Evolutionary conservation across 1,139 yeast genomes (phyloP).

Genomic region (Meyerozyma smithsonii): DNA sequence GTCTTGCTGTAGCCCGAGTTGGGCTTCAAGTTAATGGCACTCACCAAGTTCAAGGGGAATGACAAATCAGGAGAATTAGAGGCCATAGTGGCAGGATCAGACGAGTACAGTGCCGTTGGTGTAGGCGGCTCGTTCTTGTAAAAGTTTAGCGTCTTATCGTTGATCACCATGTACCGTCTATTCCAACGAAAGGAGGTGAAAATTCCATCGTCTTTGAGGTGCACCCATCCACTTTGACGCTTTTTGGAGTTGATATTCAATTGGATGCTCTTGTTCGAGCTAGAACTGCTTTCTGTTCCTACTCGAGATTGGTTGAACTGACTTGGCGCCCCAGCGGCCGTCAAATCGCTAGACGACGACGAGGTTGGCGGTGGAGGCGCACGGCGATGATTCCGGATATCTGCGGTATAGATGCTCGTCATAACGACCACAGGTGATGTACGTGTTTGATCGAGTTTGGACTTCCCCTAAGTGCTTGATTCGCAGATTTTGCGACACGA

Average conservation of each 20-base stretch:
- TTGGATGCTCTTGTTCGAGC: conserved; percentile 12
- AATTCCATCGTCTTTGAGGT: conserved; percentile 85
- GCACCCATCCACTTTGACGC: conserved; percentile 72
- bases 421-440: conserved; percentile 12
- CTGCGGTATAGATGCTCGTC: conserved; percentile 48
- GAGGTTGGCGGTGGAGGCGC: conserved; percentile 43
- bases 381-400: conserved; percentile 39
- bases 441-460: neutral
- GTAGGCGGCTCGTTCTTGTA: conserved; percentile 58
- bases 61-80: conserved; percentile 32
- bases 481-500: conserved; percentile 3
- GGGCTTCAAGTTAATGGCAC: conserved; percentile 36
- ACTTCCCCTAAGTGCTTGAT: neutral
- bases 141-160: conserved; percentile 70
- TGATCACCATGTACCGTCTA: conserved; percentile 72
- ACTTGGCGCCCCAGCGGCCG: neutral
- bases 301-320: conserved; percentile 4
- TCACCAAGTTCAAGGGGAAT: conserved; percentile 38
- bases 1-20: conserved; percentile 43
- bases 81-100: conserved; percentile 9
- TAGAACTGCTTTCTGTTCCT: conserved; percentile 3
- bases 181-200: conserved; percentile 86
- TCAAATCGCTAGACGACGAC: neutral
- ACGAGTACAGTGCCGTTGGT: conserved; percentile 7
- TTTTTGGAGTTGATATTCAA: conserved; percentile 26